A percentile compares a stretch with the other conserved stretches of the same genome.
These are phyloP conservation scores for Penicillium janthinellum DNA, from an alignment of 2,329 filamentous ascomycete genomes.

Conservation along the genomic window DNA sequence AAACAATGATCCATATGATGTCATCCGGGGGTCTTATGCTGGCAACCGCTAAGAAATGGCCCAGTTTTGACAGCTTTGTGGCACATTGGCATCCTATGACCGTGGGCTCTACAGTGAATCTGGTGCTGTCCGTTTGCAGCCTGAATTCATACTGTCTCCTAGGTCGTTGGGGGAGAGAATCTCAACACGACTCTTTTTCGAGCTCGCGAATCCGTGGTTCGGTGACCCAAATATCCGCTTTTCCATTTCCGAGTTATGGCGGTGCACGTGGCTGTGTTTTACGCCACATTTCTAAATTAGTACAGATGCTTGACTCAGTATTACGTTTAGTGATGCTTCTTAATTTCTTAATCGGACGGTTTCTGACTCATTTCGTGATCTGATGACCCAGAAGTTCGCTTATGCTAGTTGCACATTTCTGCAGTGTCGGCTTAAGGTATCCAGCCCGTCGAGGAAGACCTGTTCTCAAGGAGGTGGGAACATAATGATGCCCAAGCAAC, in stretches of 20 bases:
- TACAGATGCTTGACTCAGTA: not conserved
- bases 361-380: not conserved
- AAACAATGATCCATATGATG: conserved; percentile 9
- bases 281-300: conserved; percentile 4
- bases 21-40: not conserved
- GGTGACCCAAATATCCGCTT: not conserved
- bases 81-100: not conserved
- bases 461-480: not conserved
- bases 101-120: not conserved
- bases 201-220: not conserved
- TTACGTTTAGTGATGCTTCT: not conserved
- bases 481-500: not conserved
- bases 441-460: not conserved
- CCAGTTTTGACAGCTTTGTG: not conserved
- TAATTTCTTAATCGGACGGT: not conserved
- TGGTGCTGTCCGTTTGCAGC: not conserved
- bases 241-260: not conserved
- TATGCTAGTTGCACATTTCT: not conserved
- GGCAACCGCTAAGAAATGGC: not conserved
- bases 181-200: not conserved
- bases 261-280: conserved; percentile 1
- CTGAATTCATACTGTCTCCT: not conserved
- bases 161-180: not conserved
- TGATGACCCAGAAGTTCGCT: not conserved
- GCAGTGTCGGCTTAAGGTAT: not conserved